Percentiles rank a stretch among this genome's conserved stretches.
phyloP scores from a whole-genome alignment of 192 early-diverging fungal species.

The Coemansia sp. region DNA sequence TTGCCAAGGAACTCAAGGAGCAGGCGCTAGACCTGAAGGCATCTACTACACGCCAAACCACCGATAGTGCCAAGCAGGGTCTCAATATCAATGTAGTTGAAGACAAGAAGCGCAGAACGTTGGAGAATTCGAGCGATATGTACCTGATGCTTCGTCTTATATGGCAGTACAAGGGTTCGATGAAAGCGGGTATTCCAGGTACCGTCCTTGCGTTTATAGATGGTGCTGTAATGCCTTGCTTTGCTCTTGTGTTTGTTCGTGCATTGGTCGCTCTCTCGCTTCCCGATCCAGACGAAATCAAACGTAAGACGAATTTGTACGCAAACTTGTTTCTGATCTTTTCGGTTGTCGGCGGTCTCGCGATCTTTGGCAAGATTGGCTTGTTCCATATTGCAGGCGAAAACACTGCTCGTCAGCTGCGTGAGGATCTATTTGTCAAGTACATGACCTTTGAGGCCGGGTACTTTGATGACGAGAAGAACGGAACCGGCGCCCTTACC shows the following conservation, averaged over 20 bases:
- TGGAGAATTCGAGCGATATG: constrained; percentile 36
- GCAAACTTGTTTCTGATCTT: constrained; percentile 46
- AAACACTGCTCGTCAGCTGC: constrained; percentile 59
- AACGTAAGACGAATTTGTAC: constrained; percentile 24
- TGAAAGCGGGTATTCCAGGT: constrained; percentile 23
- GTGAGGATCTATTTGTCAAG: constrained; percentile 61
- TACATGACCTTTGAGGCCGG: constrained; percentile 69
- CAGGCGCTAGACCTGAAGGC: constrained; percentile 42
- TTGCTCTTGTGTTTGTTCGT: constrained; percentile 64
- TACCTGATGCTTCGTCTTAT: constrained; percentile 30
- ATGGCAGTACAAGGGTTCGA: constrained; percentile 28
- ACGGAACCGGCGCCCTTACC: constrained; percentile 68
- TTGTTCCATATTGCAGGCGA: constrained; percentile 66
- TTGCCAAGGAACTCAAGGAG: constrained; percentile 45
- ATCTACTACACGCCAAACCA: constrained; percentile 32
- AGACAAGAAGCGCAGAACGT: constrained; percentile 11
- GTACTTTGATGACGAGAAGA: constrained; percentile 68
- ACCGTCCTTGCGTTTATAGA: constrained; percentile 35
- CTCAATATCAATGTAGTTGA: not conserved
- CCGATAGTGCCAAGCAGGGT: constrained; percentile 16
- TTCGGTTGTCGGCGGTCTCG: constrained; percentile 49
- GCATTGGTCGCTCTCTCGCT: constrained; percentile 24
- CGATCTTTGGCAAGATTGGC: constrained; percentile 54
- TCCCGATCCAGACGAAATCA: constrained; percentile 19
- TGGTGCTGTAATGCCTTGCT: constrained; percentile 75